Evolutionary conservation across 352 stramenopile species (phyloP).

Genomic region (Sclerospora graminicola): DNA sequence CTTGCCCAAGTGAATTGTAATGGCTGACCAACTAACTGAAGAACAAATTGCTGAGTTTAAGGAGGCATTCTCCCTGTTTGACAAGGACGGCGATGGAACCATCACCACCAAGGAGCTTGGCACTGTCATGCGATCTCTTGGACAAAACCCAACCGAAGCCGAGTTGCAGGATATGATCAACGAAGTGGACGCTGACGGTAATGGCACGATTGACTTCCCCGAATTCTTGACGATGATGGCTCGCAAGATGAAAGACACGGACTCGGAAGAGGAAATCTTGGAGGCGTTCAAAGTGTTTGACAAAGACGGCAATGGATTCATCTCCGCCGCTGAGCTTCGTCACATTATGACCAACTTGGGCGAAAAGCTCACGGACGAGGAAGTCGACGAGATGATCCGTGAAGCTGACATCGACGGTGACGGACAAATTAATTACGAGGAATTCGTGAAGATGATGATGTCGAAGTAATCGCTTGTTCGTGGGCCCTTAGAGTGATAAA

Average conservation of each 20-base stretch:
- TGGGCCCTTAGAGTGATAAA: too few species aligned
- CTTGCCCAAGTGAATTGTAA: slow-evolving; percentile 28
- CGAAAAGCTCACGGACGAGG: slow-evolving; percentile 97
- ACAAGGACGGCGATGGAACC: slow-evolving; percentile 98
- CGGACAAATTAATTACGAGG: slow-evolving; percentile 99
- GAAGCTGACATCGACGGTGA: slow-evolving; percentile 98
- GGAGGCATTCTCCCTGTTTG: slow-evolving; percentile 99
- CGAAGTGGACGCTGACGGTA: slow-evolving; percentile 98
- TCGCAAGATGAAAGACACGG: slow-evolving; percentile 98
- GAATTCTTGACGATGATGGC: slow-evolving; percentile 99
- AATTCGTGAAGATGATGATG: slow-evolving; percentile 99
- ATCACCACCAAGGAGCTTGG: slow-evolving; percentile 99
- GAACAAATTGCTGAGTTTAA: slow-evolving; percentile 99
- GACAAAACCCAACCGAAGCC: slow-evolving; percentile 96
- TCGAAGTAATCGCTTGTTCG: slow-evolving; percentile 71
- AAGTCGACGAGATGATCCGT: slow-evolving; percentile 99
- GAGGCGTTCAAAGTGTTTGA: slow-evolving; percentile 98
- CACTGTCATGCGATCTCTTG: slow-evolving; percentile 97
- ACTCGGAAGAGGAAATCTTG: slow-evolving; percentile 97
- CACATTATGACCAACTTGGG: slow-evolving; percentile 99
- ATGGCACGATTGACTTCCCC: slow-evolving; percentile 99
- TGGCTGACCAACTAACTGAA: slow-evolving; percentile 87
- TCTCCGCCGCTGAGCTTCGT: slow-evolving; percentile 94
- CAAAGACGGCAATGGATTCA: slow-evolving; percentile 99
- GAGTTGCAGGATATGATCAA: slow-evolving; percentile 99